Conservation (phyloP, 192 early-diverging fungal genomes). For the Backusella psychrophila region DNA sequence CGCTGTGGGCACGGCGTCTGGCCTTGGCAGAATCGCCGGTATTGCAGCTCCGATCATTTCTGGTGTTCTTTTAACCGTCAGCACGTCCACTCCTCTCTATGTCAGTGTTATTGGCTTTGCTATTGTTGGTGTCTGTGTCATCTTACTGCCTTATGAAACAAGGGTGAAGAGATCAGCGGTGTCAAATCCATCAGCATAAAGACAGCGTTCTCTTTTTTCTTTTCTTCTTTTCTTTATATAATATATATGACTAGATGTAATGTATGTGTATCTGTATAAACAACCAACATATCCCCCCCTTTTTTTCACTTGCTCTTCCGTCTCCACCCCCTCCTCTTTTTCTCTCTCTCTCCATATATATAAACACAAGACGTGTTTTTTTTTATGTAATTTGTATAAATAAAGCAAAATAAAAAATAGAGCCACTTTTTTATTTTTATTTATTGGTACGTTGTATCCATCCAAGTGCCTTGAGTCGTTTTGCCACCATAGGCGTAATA, state of each 20-base stretch:
- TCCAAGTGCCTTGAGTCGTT: slow-evolving; percentile 44
- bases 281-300: too few relatives aligned
- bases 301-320: not conserved
- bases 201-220: not conserved
- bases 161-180: not conserved
- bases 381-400: not conserved
- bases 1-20: slow-evolving; percentile 74
- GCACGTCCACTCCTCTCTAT: slow-evolving; percentile 62
- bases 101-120: slow-evolving; percentile 57
- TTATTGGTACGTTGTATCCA: slow-evolving; percentile 24
- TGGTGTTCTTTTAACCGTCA: slow-evolving; percentile 60
- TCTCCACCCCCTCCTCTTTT: not conserved
- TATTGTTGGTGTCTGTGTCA: slow-evolving; percentile 58
- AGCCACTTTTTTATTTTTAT: not conserved
- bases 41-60: slow-evolving; percentile 73
- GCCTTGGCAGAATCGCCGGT: slow-evolving; percentile 71
- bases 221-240: not conserved
- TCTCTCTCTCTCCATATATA: not conserved
- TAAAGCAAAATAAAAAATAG: not conserved
- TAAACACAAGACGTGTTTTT: not conserved
- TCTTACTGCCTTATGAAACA: slow-evolving; percentile 73
- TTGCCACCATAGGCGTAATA: slow-evolving; percentile 49
- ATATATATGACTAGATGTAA: not conserved
- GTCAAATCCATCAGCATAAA: not conserved
- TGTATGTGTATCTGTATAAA: not conserved